A percentile compares a stretch with the other conserved stretches of the same genome.
phyloP scores from a whole-genome alignment of 176 grass and related monocot genomes.

The Aegilops bicornis region DNA sequence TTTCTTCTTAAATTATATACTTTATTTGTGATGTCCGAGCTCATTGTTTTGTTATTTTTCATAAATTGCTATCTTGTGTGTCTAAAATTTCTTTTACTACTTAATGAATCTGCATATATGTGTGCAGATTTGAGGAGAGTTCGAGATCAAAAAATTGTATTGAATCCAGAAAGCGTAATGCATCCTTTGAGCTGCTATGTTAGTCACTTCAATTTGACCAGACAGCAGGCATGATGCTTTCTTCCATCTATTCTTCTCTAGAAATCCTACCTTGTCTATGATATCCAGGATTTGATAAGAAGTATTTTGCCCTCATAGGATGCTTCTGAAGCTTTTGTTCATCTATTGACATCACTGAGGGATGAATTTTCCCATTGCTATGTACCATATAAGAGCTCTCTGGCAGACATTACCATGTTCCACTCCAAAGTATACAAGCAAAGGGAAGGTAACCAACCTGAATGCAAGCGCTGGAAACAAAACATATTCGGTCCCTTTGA shows the following conservation, averaged over 20 bases:
- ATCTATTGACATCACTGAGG: conserved; percentile 81
- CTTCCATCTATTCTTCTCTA: conserved; percentile 11
- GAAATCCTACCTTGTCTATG: conserved; percentile 22
- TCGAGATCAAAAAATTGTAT: conserved; percentile 58
- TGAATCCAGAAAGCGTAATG: conserved; percentile 86
- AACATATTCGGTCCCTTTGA: conserved; percentile 81
- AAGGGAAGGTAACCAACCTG: conserved; percentile 58
- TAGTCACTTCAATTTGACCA: conserved; percentile 78
- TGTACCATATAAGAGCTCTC: conserved; percentile 67
- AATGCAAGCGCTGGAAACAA: conserved; percentile 75
- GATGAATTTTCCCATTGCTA: conserved; percentile 69
- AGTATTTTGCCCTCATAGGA: conserved; percentile 55
- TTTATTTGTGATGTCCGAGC: neutral
- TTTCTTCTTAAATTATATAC: neutral
- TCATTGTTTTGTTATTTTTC: neutral
- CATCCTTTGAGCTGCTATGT: conserved; percentile 71
- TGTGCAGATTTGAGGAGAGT: conserved; percentile 60
- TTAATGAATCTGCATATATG: conserved; percentile 29
- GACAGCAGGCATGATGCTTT: conserved; percentile 69
- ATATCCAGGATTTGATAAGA: conserved; percentile 19
- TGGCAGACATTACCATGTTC: conserved; percentile 61
- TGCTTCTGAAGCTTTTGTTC: conserved; percentile 87
- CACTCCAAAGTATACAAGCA: conserved; percentile 74
- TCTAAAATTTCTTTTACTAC: conserved; percentile 25
- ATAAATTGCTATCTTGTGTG: neutral